Base-by-base conservation (phyloP, 495 filamentous ascomycete genomes). In the Parachaetomium inaequale region DNA sequence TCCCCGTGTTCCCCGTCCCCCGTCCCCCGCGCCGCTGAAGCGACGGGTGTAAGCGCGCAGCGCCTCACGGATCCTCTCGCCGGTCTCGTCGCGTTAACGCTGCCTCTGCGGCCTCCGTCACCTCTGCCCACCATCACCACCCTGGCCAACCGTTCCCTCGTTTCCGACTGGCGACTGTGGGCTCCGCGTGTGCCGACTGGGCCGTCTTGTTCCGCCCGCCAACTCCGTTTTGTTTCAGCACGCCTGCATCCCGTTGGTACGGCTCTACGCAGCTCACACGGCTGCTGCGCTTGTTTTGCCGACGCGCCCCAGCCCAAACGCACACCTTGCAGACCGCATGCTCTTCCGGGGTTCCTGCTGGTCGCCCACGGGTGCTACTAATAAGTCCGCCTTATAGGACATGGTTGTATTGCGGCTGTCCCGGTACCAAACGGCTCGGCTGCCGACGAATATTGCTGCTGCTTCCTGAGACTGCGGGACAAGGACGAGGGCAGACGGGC, bases 341-440 rank as follows among this genome's bases (percentile, higher is more conserved):
- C 47, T 54, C 45, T 15, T 34, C 56, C 49, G 56, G 61, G 64
- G 51, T 34, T 14, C 36, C 62, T 61, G 64, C 58, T 58, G 61
- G 56, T 58, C 58, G 61, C 43, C 64, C 55, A 66, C 67, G 62
- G 63, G 45, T 55, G 66, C 64, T 66, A 70, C 71, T 70, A 67
- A 67, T 65, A 74, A 43, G 64, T 28, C 69, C 71, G 62, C 55
- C 62, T 61, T 53, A 64, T 64, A 64, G 59, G 51, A 45, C 55
- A 64, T 59, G 68, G 61, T 62, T 62, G 70, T 67, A 67, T 70
- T 70, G 65, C 49, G 60, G 29, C 52, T 62, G 58, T 34, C 58
- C 62, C 62, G 55, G 52, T 57, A 56, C 68, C 70, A 66, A 62
- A 67, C 71, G 66, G 65, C 64, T 60, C 65, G 62, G 61, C 54